A percentile compares a stretch with the other conserved stretches of the same genome.
Evolutionary conservation across 2,329 filamentous ascomycete species (phyloP).

Genomic region (Hypomyces rosellus): DNA sequence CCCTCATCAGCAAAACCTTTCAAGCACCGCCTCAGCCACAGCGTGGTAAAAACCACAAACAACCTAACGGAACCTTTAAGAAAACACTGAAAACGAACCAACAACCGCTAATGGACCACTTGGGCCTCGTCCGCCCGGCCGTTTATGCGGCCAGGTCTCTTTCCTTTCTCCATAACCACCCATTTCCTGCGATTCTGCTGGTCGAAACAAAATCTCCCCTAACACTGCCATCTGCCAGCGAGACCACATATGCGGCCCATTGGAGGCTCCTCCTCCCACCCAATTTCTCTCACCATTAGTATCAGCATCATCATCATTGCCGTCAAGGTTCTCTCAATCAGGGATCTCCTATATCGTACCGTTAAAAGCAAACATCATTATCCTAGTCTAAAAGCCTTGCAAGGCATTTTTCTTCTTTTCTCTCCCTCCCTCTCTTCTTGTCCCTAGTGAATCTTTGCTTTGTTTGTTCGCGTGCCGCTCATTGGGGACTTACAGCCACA

Average conservation of each 20-base stretch:
- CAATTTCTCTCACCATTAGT: background rate
- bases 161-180: constrained; percentile 4
- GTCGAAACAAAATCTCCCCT: too few species aligned
- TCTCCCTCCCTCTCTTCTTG: background rate
- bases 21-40: too few species aligned
- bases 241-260: constrained; percentile 8
- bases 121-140: constrained; percentile 8
- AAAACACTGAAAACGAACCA: too few species aligned
- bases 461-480: too few species aligned
- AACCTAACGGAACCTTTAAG: too few species aligned
- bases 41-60: too few species aligned
- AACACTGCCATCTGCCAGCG: constrained; percentile 7
- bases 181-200: background rate
- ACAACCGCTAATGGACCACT: background rate
- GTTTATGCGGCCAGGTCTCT: constrained; percentile 13
- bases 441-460: background rate
- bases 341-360: too few species aligned
- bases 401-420: constrained; percentile 6
- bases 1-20: too few species aligned
- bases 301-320: background rate
- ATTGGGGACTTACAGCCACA: too few species aligned
- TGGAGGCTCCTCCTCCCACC: background rate
- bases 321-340: too few species aligned
- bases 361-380: too few species aligned
- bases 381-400: background rate